phyloP scores from a whole-genome alignment of 495 filamentous ascomycete species.

The Penicillium coprophilum region DNA sequence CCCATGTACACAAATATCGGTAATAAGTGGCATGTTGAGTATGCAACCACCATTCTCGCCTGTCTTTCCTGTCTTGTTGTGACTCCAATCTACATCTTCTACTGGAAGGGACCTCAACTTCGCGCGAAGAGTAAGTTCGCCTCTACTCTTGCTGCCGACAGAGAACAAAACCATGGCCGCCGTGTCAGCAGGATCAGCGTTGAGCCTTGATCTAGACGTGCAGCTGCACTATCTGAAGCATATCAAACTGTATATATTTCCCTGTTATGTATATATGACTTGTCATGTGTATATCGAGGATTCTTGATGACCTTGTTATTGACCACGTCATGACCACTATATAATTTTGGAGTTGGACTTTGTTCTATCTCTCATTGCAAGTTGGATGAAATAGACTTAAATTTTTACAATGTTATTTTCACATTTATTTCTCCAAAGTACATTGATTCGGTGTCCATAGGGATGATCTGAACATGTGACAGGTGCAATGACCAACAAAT shows the following conservation, averaged over 20 bases:
- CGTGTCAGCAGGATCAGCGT: constrained; percentile 25
- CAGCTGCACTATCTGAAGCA: neutral
- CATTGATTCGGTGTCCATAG: neutral
- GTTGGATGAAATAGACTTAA: neutral
- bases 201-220: constrained; percentile 1
- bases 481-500: neutral
- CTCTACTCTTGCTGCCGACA: constrained; percentile 30
- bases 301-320: neutral
- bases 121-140: constrained; percentile 49
- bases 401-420: neutral
- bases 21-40: constrained; percentile 40
- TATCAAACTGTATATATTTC: neutral
- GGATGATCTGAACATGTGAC: neutral
- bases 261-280: constrained; percentile 12
- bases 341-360: neutral
- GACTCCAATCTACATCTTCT: constrained; percentile 51
- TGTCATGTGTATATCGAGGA: neutral
- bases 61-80: constrained; percentile 47
- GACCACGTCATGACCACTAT: neutral
- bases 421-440: neutral
- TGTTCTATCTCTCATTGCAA: neutral
- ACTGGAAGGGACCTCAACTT: constrained; percentile 49
- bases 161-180: constrained; percentile 29
- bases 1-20: constrained; percentile 45
- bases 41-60: constrained; percentile 44